A percentile compares a stretch with the other conserved stretches of the same genome.
phyloP scores from a whole-genome alignment of 1,284 basidiomycete genomes.

The Mycosarcoma maydis region DNA sequence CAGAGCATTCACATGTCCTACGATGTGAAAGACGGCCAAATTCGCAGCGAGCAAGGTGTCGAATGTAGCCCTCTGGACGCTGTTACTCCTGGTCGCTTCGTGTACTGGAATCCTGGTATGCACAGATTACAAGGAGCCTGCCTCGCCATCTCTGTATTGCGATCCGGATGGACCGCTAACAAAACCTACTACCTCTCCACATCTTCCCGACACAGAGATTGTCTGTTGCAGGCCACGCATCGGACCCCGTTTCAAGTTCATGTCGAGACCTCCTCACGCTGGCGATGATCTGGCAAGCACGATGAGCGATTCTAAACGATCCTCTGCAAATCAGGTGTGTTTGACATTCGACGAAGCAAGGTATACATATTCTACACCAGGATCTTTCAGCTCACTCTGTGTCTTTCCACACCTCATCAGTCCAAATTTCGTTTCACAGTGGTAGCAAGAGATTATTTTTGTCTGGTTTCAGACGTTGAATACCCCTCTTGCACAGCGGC shows the following conservation, averaged over 20 bases:
- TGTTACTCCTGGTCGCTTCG: neutral
- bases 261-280: neutral
- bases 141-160: neutral
- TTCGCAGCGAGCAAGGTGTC: neutral
- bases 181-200: neutral
- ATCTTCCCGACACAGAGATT: neutral
- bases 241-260: neutral
- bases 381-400: neutral
- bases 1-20: neutral
- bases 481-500: neutral
- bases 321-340: constrained; percentile 1
- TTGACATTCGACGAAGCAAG: neutral
- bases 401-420: neutral
- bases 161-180: neutral
- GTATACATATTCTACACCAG: neutral
- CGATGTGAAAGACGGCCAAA: neutral
- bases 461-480: neutral
- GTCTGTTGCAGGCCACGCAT: neutral
- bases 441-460: neutral
- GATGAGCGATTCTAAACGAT: neutral
- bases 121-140: neutral
- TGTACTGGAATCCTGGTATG: neutral
- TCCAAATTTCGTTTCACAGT: neutral
- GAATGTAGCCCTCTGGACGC: neutral
- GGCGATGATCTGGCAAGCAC: constrained; percentile 1